Base-by-base conservation (phyloP, 148 eudicot genomes). In the Rhododendron simsii region DNA sequence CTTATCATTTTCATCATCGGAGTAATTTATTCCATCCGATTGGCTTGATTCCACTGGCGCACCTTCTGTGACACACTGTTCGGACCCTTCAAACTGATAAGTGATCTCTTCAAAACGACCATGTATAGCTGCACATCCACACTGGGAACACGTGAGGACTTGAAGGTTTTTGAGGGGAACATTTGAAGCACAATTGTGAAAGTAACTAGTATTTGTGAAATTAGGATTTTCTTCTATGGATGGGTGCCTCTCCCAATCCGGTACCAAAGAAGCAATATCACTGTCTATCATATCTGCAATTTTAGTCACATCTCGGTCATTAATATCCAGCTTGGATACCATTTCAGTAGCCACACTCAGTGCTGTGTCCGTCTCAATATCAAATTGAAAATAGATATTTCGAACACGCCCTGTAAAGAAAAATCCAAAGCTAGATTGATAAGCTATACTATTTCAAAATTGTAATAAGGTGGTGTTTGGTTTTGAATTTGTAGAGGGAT, bases 41-140 rank as follows among this genome's bases (percentile, higher is more conserved):
- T 86, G 91, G 69, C 90, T 86, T 26, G 91, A 89, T 7, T 84
- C 88, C 8, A 55, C 87, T 16, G 89, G 89, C 74, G 91, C 88
- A 84, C 86, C 87, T 79, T 87, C 93, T 15, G 82, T 85, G 48
- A 73, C 53, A 84, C 89, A 87, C 77, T 90, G 86, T 63, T 88
- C 91, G 28, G 87, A 80, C 78, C 86, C 87, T 73, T 93, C 92
- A 30, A 90, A 86, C 85, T 85, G 92, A 85, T 91, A 91, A 3
- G 92, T 94, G 84, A 95, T 89, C 90, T 96, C 98, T 90, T 96
- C 98, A 85, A 96, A 96, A 3, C 98, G 94, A 81, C 96, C 95
- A 81, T 91, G 92, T 48, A 90, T 78, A 35, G 90, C 87, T 73
- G 95, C 91, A 80, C 91, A 93, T 69, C 93, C 91, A 11, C 92